These are phyloP conservation scores for Erigeron philadelphicus DNA, from an alignment of 140 eudicot species.

Conservation along the genomic window DNA sequence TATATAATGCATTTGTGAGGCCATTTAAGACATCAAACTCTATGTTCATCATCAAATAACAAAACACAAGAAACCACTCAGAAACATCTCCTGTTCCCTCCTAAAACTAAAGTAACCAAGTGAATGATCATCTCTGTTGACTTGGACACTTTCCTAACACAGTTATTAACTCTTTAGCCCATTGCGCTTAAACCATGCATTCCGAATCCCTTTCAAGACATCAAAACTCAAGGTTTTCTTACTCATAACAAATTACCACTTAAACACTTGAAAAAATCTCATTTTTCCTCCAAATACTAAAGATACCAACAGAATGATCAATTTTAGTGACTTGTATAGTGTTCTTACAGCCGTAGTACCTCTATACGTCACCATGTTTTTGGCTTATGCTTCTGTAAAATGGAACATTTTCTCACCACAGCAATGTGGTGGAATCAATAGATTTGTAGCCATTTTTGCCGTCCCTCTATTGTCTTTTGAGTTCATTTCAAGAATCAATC, in stretches of 20 bases:
- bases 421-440: constrained; percentile 40
- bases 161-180: neutral
- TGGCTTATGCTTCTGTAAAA: constrained; percentile 44
- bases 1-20: constrained; percentile 3
- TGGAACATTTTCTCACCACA: constrained; percentile 38
- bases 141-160: neutral
- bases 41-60: neutral
- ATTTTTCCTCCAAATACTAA: constrained; percentile 26
- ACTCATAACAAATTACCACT: constrained; percentile 22
- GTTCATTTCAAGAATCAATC: constrained; percentile 44
- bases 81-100: constrained; percentile 8
- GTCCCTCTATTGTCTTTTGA: constrained; percentile 42
- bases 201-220: constrained; percentile 17
- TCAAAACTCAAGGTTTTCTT: constrained; percentile 10
- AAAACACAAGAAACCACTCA: constrained; percentile 7
- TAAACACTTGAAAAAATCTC: constrained; percentile 18
- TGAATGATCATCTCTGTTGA: constrained; percentile 13
- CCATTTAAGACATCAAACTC: constrained; percentile 24
- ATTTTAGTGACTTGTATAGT: constrained; percentile 37
- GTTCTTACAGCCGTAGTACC: constrained; percentile 45
- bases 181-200: constrained; percentile 19
- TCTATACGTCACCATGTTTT: constrained; percentile 39
- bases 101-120: neutral
- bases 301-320: constrained; percentile 29
- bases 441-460: constrained; percentile 43